A percentile compares a stretch with the other conserved stretches of the same genome.
These are phyloP conservation scores for Margaritispora aquatica DNA, from an alignment of 495 filamentous ascomycete genomes.

Conservation along the genomic window DNA sequence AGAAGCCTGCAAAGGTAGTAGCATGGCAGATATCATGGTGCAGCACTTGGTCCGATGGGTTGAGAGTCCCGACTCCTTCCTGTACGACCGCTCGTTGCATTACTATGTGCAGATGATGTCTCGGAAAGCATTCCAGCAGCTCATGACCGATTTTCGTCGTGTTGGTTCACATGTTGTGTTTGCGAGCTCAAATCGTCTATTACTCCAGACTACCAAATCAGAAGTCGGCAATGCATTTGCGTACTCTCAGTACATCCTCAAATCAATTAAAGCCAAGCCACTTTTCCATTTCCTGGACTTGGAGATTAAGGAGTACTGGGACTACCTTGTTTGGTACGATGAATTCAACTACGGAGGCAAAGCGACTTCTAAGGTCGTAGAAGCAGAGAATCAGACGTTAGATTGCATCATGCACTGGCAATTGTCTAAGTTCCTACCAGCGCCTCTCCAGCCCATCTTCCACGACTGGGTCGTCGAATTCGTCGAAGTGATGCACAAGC, in stretches of 20 bases:
- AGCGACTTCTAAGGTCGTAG: slow-evolving; percentile 76
- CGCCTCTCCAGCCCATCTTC: slow-evolving; percentile 76
- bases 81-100: slow-evolving; percentile 93
- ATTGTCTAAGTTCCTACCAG: slow-evolving; percentile 78
- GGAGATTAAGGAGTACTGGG: slow-evolving; percentile 98
- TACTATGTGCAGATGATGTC: slow-evolving; percentile 99
- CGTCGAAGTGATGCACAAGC: slow-evolving; percentile 84
- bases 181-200: slow-evolving; percentile 78
- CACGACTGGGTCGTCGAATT: slow-evolving; percentile 92
- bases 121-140: slow-evolving; percentile 87
- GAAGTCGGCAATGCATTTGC: slow-evolving; percentile 97
- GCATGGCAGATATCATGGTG: slow-evolving; percentile 96
- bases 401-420: slow-evolving; percentile 99
- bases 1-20: slow-evolving; percentile 83
- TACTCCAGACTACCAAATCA: slow-evolving; percentile 92
- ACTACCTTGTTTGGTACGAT: slow-evolving; percentile 99
- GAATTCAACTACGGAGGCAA: slow-evolving; percentile 98
- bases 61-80: slow-evolving; percentile 80
- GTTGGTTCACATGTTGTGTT: slow-evolving; percentile 93
- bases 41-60: slow-evolving; percentile 97
- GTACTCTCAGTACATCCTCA: slow-evolving; percentile 94
- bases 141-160: slow-evolving; percentile 94
- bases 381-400: slow-evolving; percentile 75
- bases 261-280: slow-evolving; percentile 90
- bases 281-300: slow-evolving; percentile 97